These are phyloP conservation scores for Volvariella surrecta DNA, from an alignment of 1,284 basidiomycete genomes.

Conservation along the genomic window DNA sequence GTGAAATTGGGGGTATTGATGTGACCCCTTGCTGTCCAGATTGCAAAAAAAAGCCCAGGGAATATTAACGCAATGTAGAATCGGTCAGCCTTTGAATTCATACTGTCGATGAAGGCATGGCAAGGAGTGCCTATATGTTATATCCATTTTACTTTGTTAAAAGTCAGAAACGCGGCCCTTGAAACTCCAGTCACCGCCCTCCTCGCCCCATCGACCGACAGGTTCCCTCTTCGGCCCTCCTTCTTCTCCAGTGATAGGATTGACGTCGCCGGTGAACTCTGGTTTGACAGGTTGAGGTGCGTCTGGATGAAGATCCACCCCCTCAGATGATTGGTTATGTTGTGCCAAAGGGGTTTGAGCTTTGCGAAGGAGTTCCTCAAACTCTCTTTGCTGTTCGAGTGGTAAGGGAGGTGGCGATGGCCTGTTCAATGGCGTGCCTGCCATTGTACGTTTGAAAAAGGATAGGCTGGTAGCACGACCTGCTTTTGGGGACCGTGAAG, in stretches of 20 bases:
- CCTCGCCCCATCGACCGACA: conserved; percentile 47
- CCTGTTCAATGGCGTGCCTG: conserved; percentile 33
- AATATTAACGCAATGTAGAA: too few species aligned
- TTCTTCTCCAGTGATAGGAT: conserved; percentile 67
- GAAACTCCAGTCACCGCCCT: conserved; percentile 75
- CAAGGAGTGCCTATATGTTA: not conserved
- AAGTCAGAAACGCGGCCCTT: conserved; percentile 80
- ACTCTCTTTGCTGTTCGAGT: conserved; percentile 61
- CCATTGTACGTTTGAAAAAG: not conserved
- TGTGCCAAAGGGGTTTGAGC: conserved; percentile 40
- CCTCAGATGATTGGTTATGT: conserved; percentile 22
- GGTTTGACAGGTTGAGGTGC: conserved; percentile 46
- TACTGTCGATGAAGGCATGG: too few species aligned
- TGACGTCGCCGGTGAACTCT: conserved; percentile 67
- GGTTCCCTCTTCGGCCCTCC: conserved; percentile 76
- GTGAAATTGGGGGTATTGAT: too few species aligned
- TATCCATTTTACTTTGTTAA: conserved; percentile 23
- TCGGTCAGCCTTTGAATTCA: too few species aligned
- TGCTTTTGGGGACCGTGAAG: not conserved
- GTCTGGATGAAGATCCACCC: conserved; percentile 56
- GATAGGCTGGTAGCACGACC: not conserved
- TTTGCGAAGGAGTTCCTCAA: conserved; percentile 61
- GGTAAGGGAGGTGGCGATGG: conserved; percentile 69
- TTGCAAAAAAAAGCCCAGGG: too few species aligned
- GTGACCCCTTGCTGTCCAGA: too few species aligned